Evolutionary conservation across 1,284 basidiomycete genomes (phyloP), one percentile per base, ranked within the genome.

Genomic region (Filobasidium uniguttulatum): DNA sequence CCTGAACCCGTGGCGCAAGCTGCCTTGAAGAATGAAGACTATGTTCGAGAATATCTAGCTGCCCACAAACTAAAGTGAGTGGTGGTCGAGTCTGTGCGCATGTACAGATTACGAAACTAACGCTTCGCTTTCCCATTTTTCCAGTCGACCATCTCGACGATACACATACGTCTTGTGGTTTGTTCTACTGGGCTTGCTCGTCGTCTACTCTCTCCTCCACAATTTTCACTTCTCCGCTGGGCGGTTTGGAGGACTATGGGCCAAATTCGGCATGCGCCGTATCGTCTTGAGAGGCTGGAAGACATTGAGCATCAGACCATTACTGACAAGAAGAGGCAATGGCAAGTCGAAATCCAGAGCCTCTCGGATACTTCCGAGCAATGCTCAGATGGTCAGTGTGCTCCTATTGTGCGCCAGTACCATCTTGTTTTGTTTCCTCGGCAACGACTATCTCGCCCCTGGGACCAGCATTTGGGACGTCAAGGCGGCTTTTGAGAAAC

Each of bases 401-500:
- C 50, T 61, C 35, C 50, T 73, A 34, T 62, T 83, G 23, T 60
- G 72, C 30, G 55, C 73, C 48, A 60, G 70, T 3, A 67, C 75
- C 5, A 56, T 77, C 25, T 59, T 72, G 6, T 69, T 81, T 37
- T 71, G 71, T 12, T 72, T 83, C 50, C 67, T 79, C 15, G 85
- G 85, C 10, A 77, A 81, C 9, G 85, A 88, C 67, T 85, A 86
- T 62, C 74, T 87, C 57, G 71, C 75, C 0, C 83, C 84, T 0
- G 62, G 64, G 12, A 66, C 73, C 2, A 69, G 66, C 20, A 60
- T 77, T 4, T 79, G 76, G 69, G 61, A 74, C 59, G 62, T 68
- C 34, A 43, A 55, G 5, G 56, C 52, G 5, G 62, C 54, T 5
- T 56, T 61, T 45, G 45, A 51, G 12, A 63, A 61, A 50, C 56